Base-by-base conservation (phyloP, 345 rosid species). In the Citrus australasica region DNA sequence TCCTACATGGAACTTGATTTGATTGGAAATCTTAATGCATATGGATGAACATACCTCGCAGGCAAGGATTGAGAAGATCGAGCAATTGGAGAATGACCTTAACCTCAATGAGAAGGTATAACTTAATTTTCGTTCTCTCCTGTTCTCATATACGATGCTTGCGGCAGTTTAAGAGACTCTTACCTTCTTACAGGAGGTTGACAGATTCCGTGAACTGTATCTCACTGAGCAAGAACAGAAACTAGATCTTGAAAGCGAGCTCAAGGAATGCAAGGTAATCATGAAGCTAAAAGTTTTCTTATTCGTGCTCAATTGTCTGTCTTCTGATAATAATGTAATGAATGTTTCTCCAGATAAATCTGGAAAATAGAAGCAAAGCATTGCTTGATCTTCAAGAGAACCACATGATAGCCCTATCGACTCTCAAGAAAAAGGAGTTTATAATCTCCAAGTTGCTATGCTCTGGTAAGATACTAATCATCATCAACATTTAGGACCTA, bases 21-120 rank as follows among this genome's bases (percentile, higher is more conserved):
- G 60, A 25, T 74, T 61, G 64, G 64, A 38, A 38, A 17, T 62
- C 78, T 32, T 63, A 38, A 65, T 55, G 37, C 55, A 62, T 68
- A 37, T 30, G 25, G 55, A 11, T 42, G n/a, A 32, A 53, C 11
- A 74, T 40, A 74, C 56, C 69, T 59, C 79, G 70, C 86, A 95
- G 99, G 92, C 84, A 62, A 89, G 90, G 82, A 86, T 71, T 38
- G 93, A 88, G 88, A 93, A 83, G 83, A 89, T 93, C 78, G 98
- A 95, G 76, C 93, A 90, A 85, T 76, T 93, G 80, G 96, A 90
- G 85, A 92, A 83, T 81, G 89, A 91, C 73, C 86, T 95, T 65
- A 82, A 63, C 76, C 76, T 79, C 75, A 84, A 84, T 74, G 88
- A 90, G 83, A 92, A 79, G 87, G 99, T 93, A 87, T 7, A 75